These are phyloP conservation scores for Morella rubra DNA, from an alignment of 306 rosid species.

Conservation along the genomic window DNA sequence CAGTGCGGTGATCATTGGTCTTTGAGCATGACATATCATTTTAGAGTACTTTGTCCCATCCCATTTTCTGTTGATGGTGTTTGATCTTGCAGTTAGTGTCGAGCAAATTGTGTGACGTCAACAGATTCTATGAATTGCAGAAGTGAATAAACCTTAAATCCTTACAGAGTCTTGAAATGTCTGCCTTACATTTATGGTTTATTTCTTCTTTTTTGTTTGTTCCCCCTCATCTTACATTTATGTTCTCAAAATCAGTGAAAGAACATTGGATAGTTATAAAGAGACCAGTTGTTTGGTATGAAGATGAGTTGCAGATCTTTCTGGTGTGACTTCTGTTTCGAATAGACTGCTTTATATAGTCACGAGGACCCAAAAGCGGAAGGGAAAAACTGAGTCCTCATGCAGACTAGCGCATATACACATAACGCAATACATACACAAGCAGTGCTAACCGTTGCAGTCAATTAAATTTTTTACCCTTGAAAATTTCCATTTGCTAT, in stretches of 20 bases:
- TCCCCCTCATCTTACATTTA: too few species aligned
- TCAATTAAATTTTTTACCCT: neutral
- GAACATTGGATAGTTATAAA: neutral
- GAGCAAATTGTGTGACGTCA: neutral
- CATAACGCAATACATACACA: neutral
- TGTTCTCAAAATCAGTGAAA: neutral
- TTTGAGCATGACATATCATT: neutral
- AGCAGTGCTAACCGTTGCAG: neutral
- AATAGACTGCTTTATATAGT: neutral
- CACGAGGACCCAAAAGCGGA: neutral
- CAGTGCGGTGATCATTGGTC: neutral
- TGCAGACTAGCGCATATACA: neutral
- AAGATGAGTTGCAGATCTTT: neutral
- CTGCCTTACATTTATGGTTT: too few species aligned
- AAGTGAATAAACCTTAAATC: too few species aligned
- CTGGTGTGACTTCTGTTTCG: neutral
- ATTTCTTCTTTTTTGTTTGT: too few species aligned
- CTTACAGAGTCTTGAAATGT: too few species aligned
- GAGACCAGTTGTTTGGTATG: neutral
- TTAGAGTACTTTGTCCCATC: neutral
- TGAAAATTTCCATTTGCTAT: neutral
- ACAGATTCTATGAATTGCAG: neutral
- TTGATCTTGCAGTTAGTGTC: neutral
- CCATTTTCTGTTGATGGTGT: neutral
- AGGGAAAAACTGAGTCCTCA: neutral